Percentiles rank a stretch among this genome's conserved stretches.
phyloP scores from a whole-genome alignment of 257 asterid genomes.

The Lycium barbarum region DNA sequence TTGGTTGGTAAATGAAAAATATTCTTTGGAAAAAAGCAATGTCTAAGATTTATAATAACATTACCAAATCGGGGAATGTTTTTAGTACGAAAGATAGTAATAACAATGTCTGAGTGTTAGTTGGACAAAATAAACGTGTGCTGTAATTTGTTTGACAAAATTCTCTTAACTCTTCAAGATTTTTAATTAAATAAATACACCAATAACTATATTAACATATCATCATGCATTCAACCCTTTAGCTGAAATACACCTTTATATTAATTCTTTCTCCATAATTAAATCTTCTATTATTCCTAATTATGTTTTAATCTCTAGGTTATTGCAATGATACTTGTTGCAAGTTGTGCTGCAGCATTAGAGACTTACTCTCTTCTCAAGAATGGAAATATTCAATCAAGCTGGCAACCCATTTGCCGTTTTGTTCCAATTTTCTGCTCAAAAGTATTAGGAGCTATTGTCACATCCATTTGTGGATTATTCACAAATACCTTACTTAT shows the following conservation, averaged over 20 bases:
- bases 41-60: no score
- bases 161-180: background rate
- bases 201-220: background rate
- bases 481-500: slow-evolving; percentile 11
- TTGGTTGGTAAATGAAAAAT: background rate
- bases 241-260: background rate
- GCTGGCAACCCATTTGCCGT: slow-evolving; percentile 22
- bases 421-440: slow-evolving; percentile 17
- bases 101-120: background rate
- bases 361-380: background rate
- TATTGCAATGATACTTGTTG: slow-evolving; percentile 3
- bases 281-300: background rate
- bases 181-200: background rate
- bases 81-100: background rate
- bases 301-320: background rate
- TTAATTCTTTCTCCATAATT: background rate
- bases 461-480: slow-evolving; percentile 11
- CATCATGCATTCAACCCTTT: background rate
- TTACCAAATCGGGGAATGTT: background rate
- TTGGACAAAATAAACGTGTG: background rate
- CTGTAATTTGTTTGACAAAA: background rate
- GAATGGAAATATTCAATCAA: slow-evolving; percentile 13
- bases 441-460: background rate
- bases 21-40: no score
- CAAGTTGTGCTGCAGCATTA: background rate